Base-by-base conservation (phyloP, 352 stramenopile species). In the Pythium sp. region DNA sequence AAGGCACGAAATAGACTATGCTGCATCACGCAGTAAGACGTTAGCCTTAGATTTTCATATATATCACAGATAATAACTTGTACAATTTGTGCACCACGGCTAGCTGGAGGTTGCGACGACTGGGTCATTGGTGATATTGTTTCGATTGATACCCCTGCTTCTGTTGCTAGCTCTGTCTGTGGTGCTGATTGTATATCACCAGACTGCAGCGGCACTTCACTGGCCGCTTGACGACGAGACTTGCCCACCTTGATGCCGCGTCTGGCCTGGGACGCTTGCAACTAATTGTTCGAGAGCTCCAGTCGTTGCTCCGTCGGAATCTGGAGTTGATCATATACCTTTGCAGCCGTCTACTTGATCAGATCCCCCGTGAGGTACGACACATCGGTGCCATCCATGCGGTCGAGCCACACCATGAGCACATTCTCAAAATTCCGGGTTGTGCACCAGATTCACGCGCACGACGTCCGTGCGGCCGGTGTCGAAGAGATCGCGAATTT, bases 231-330 rank as follows among this genome's bases (percentile, higher is more conserved):
- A 26, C 24, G 24, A 26, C 24, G 24, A 26, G 28, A 5, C 30
- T 65, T 65, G 28, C 26, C 43, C 28, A 51, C 18, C 18, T 58
- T 58, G 43, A 65, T 54, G 3, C 60, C 46, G 4, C 62, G 62
- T 24, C 62, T 36, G 4, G 56, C 24, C 54, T 73, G 72, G 46
- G 74, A 53, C 41, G 53, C 58, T 41, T 59, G 51, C 32, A 76
- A 24, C 67, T 63, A 76, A 12, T 67, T 67, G 51, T 72, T 76
- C 28, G 71, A 76, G 34, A 73, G 67, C 36, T 73, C 63, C 20
- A 73, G 47, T 49, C 71, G 67, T 20, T 76, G 47, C 9, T 60
- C 26, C 15, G 64, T n/a, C 0, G 71, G 62, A 8, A 64, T 70
- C 14, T 34, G 15, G n/a, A 73, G 41, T 5, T 71, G 57, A 12